Conservation (phyloP, 1,284 basidiomycete species). For the Cryptococcus sp. region DNA sequence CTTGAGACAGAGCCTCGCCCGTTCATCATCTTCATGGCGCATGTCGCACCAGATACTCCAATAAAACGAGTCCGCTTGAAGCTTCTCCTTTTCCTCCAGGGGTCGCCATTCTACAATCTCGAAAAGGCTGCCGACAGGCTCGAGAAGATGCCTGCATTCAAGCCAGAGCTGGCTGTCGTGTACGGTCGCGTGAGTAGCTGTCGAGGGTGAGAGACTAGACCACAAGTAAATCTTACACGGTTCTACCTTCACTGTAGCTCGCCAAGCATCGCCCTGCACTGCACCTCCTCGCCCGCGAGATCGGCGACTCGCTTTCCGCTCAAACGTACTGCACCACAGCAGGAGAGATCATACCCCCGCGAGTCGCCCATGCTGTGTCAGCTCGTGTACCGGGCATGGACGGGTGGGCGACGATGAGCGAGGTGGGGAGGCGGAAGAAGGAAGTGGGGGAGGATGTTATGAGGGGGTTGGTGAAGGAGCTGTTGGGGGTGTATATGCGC, state of each 20-base stretch:
- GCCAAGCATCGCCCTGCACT: slow-evolving; percentile 65
- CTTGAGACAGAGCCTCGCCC: slow-evolving; percentile 34
- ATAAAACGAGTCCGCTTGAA: slow-evolving; percentile 71
- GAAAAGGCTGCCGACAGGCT: slow-evolving; percentile 55
- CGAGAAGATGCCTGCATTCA: slow-evolving; percentile 54
- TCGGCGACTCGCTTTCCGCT: slow-evolving; percentile 70
- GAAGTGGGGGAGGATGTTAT: slow-evolving; percentile 53
- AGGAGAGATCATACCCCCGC: slow-evolving; percentile 65
- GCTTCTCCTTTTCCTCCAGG: slow-evolving; percentile 70
- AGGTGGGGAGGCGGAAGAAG: slow-evolving; percentile 45
- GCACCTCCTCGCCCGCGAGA: slow-evolving; percentile 62
- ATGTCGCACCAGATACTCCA: slow-evolving; percentile 61
- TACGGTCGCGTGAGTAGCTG: slow-evolving; percentile 65
- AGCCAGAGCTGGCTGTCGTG: slow-evolving; percentile 71
- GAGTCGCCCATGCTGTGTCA: slow-evolving; percentile 55
- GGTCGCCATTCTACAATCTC: slow-evolving; percentile 65
- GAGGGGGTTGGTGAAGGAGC: slow-evolving; percentile 57
- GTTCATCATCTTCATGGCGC: slow-evolving; percentile 43
- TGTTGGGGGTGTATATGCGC: slow-evolving; percentile 76
- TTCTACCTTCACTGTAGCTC: slow-evolving; percentile 51
- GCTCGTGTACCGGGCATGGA: slow-evolving; percentile 52
- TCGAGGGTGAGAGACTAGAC: neutral
- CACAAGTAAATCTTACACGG: neutral
- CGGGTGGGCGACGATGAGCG: slow-evolving; percentile 58
- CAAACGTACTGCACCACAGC: slow-evolving; percentile 76